phyloP scores from a whole-genome alignment of 2,329 filamentous ascomycete genomes.

The Apiospora kogelbergensis region DNA sequence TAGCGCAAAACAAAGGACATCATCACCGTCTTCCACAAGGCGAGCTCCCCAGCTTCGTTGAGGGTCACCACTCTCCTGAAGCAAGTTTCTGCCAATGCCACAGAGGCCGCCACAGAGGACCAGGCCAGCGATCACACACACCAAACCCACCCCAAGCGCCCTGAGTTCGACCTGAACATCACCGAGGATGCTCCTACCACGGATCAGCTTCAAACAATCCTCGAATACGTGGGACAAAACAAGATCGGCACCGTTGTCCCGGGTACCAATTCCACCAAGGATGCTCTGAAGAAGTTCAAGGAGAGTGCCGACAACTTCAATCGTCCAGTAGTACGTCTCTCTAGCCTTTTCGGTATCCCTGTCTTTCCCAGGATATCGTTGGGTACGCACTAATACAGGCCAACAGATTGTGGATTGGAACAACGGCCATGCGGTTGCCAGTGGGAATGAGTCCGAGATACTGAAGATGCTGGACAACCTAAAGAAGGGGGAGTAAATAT shows the following conservation, averaged over 20 bases:
- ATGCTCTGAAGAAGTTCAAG: slow-evolving; percentile 79
- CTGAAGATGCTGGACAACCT: slow-evolving; percentile 71
- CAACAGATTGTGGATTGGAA: slow-evolving; percentile 82
- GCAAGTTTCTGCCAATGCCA: slow-evolving; percentile 70
- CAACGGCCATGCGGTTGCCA: slow-evolving; percentile 77
- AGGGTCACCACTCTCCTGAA: slow-evolving; percentile 77
- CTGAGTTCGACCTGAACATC: slow-evolving; percentile 84
- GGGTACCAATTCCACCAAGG: slow-evolving; percentile 71
- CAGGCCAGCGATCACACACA: slow-evolving; percentile 66
- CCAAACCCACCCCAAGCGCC: slow-evolving; percentile 55
- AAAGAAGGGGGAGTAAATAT: slow-evolving; percentile 29
- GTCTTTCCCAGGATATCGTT: not conserved
- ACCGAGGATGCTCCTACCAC: slow-evolving; percentile 77
- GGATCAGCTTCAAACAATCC: slow-evolving; percentile 79
- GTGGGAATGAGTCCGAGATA: slow-evolving; percentile 86
- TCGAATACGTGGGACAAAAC: slow-evolving; percentile 73
- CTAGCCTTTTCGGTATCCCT: not conserved
- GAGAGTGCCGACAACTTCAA: slow-evolving; percentile 68
- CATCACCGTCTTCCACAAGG: slow-evolving; percentile 93
- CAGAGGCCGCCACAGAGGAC: slow-evolving; percentile 68
- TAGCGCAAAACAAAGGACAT: slow-evolving; percentile 83
- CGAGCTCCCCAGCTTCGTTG: slow-evolving; percentile 69
- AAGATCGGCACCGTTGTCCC: slow-evolving; percentile 64
- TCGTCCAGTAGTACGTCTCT: slow-evolving; percentile 69
- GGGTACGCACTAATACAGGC: slow-evolving; percentile 25